Evolutionary conservation across 2,329 filamentous ascomycete genomes (phyloP).

Genomic region (Fusarium sp.): DNA sequence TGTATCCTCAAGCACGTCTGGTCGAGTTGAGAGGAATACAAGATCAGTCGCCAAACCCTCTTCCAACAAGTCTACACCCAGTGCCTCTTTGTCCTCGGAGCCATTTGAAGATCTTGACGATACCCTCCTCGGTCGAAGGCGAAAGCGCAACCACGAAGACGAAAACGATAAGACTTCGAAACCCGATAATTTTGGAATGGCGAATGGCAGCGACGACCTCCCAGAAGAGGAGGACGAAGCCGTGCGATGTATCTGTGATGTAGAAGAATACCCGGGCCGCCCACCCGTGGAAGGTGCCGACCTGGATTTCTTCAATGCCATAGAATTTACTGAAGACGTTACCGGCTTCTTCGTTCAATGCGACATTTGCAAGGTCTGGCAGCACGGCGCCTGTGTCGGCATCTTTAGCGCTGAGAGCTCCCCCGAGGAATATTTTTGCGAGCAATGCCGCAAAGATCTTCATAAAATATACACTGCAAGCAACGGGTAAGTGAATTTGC

Average conservation of each 20-base stretch:
- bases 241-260: slow-evolving; percentile 93
- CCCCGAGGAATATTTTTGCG: slow-evolving; percentile 98
- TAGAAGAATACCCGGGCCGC: slow-evolving; percentile 92
- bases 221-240: slow-evolving; percentile 88
- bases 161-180: slow-evolving; percentile 59
- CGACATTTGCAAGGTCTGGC: slow-evolving; percentile 98
- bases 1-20: slow-evolving; percentile 80
- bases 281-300: slow-evolving; percentile 70
- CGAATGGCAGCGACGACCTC: slow-evolving; percentile 73
- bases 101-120: slow-evolving; percentile 74
- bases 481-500: slow-evolving; percentile 76
- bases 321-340: slow-evolving; percentile 80
- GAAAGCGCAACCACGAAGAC: slow-evolving; percentile 77
- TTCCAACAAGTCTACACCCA: slow-evolving; percentile 80
- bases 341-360: slow-evolving; percentile 98
- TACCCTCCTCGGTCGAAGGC: slow-evolving; percentile 77
- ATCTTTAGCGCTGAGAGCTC: slow-evolving; percentile 94
- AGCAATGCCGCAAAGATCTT: slow-evolving; percentile 89
- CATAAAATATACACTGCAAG: slow-evolving; percentile 83
- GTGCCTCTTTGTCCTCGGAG: slow-evolving; percentile 76
- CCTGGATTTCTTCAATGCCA: slow-evolving; percentile 64
- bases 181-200: slow-evolving; percentile 59
- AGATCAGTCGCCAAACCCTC: slow-evolving; percentile 76
- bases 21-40: slow-evolving; percentile 77
- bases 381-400: slow-evolving; percentile 96